phyloP scores from a whole-genome alignment of 2,329 filamentous ascomycete species.

The Monosporascus sp. region DNA sequence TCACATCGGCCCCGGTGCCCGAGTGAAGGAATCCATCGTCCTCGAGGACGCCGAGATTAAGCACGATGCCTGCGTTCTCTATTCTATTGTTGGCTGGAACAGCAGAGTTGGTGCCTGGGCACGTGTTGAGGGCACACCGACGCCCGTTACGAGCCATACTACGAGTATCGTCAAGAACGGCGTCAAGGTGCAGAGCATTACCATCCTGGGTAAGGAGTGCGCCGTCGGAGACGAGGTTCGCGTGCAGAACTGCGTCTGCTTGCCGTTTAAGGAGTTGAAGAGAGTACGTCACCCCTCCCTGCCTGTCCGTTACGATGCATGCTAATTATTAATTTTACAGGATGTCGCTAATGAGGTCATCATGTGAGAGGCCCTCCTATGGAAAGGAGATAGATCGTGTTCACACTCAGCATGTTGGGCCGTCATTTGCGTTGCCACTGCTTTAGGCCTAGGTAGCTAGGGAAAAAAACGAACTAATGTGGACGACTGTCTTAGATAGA shows the following conservation, averaged over 20 bases:
- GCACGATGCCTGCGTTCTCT: constrained; percentile 92
- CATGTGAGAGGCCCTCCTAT: constrained; percentile 58
- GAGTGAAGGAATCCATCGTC: constrained; percentile 94
- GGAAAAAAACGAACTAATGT: background rate
- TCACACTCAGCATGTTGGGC: background rate
- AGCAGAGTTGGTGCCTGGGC: constrained; percentile 97
- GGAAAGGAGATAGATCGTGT: background rate
- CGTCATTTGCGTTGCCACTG: background rate
- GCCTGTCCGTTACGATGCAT: background rate
- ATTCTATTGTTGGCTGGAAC: constrained; percentile 96
- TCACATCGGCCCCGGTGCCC: constrained; percentile 76
- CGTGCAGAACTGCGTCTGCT: constrained; percentile 95
- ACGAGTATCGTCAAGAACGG: constrained; percentile 97
- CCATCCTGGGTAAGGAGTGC: constrained; percentile 95
- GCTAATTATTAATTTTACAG: constrained; percentile 35
- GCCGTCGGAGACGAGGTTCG: constrained; percentile 87
- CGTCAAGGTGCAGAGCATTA: constrained; percentile 97
- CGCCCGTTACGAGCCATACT: constrained; percentile 78
- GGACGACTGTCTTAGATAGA: background rate
- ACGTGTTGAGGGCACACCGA: constrained; percentile 91
- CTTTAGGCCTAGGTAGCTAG: background rate
- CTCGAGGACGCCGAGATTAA: constrained; percentile 93
- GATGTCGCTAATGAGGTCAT: constrained; percentile 86
- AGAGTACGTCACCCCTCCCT: constrained; percentile 54
- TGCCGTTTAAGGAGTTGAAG: constrained; percentile 98